Base-by-base conservation (phyloP, 306 rosid species). In the Prunus mongolica region DNA sequence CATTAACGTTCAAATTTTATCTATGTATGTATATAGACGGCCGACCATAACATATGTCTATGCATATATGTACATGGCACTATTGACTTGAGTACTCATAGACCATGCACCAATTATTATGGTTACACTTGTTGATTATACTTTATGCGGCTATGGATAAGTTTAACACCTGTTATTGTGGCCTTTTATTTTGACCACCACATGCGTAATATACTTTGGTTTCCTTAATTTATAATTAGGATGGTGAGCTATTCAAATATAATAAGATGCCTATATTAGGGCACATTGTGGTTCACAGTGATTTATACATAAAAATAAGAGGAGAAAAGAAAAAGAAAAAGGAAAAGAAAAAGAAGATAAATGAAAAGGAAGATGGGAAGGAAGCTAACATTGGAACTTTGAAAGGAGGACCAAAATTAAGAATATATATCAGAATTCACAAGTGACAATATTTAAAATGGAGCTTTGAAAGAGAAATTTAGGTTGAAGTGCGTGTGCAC, bases 401-500 rank as follows among this genome's bases (percentile, higher is more conserved):
- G 90, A 79, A 67, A 84, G 50, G 52, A 54, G 88, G 24, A 80
- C 76, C 62, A 52, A 61, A 76, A 73, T 73, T 76, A 38, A 38
- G 44, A 7, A 55, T 8, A 69, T 14, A 27, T 25, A 16, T 68
- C 9, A 34, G 44, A 38, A 38, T 50, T 4, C 64, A 47, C 45
- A 47, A 78, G 65, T 83, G 75, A 78, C 19, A 65, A 55, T 75
- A 57, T 70, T 65, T 30, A 44, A 52, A 74, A 71, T 44, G 44
- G 11, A 56, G 19, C 44, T 27, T 64, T 45, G 46, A 14, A 75
- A 52, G 85, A 71, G 74, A 41, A 70, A 41, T 83, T 77, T 74
- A 80, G 86, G 89, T 84, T 81, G 83, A 82, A 93, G 88, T 89
- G 91, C 93, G 86, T 82, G 94, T 86, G 90, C 96, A 93, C 97